Conservation (phyloP, 2,329 filamentous ascomycete genomes). For the Thielaviopsis punctulata region DNA sequence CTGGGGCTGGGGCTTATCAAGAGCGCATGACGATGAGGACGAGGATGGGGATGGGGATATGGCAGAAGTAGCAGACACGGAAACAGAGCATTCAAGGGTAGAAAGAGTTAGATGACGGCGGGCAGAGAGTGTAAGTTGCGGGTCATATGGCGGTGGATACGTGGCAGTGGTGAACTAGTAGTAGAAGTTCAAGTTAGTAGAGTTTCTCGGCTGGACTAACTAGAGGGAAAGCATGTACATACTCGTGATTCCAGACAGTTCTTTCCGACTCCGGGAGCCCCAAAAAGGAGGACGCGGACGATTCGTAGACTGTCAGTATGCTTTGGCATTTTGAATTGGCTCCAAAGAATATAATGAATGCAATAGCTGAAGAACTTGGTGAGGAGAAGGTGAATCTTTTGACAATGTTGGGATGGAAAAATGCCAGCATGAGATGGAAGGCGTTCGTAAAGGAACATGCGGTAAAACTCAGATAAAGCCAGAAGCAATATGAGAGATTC, state of each 20-base stretch:
- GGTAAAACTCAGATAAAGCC: too few species aligned
- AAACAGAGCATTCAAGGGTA: background rate
- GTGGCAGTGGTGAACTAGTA: constrained; percentile 3
- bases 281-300: constrained; percentile 16
- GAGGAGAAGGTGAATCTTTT: too few species aligned
- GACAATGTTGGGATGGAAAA: too few species aligned
- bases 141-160: constrained; percentile 15
- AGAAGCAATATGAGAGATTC: too few species aligned
- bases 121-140: constrained; percentile 17
- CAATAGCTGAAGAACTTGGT: too few species aligned
- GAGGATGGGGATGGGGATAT: background rate
- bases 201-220: background rate
- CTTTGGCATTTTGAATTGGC: background rate
- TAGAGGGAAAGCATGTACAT: background rate
- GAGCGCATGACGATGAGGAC: background rate
- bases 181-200: background rate
- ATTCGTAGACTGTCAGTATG: background rate
- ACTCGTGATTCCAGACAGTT: constrained; percentile 18
- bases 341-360: too few species aligned
- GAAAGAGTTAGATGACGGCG: constrained; percentile 15
- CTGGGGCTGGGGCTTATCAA: background rate
- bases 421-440: too few species aligned
- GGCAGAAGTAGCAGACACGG: background rate
- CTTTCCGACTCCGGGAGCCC: constrained; percentile 17
- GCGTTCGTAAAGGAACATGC: too few species aligned